Base-by-base conservation (phyloP, 1,284 basidiomycete genomes). In the Somion occarium region DNA sequence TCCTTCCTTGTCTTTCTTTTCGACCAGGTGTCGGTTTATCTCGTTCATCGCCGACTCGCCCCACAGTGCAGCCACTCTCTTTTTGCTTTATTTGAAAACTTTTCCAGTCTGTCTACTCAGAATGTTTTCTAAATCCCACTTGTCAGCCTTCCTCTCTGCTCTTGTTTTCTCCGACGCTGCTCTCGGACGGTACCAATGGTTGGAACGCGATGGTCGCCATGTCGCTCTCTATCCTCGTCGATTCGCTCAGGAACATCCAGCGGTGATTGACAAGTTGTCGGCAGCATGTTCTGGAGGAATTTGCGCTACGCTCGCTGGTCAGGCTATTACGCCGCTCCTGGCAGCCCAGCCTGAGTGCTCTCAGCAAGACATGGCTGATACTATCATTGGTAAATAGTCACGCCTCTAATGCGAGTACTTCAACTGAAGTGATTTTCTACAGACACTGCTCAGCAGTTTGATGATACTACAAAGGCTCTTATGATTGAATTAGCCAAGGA, bases 301-400 rank as follows among this genome's bases (percentile, higher is more conserved):
- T 50, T 83, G 80, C 60, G 79, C 74, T 51, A 66, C 52, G 25
- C 68, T 83, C 48, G 68, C 78, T 38, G 80, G 79, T 30, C 63
- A 50, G 18, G 63, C 62, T 23, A 69, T 82, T 47, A 73, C 74
- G 1, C 75, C 80, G 19, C 71, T 84, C n/a, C 71, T 83, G 42
- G 79, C 78, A 44, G 74, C 70, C 37, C 73, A 78, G 59, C 70
- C 68, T 11, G 78, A 80, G 62, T 83, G 80, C 61, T 70, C 78
- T 13, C 80, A 83, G 59, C 82, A 83, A 59, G 79, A 83, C 59
- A 65, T 77, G 64, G 80, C 79, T 2, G 81, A 84, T 59, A 54
- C 68, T 11, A 82, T 82, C 60, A 82, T 82, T 55, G 76, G 79
- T 78, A n/a, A n/a, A n/a, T n/a, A n/a, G n/a, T n/a, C n/a, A n/a